Base-by-base conservation (phyloP, 73 alveolate species). In the Effrenium voratum region DNA sequence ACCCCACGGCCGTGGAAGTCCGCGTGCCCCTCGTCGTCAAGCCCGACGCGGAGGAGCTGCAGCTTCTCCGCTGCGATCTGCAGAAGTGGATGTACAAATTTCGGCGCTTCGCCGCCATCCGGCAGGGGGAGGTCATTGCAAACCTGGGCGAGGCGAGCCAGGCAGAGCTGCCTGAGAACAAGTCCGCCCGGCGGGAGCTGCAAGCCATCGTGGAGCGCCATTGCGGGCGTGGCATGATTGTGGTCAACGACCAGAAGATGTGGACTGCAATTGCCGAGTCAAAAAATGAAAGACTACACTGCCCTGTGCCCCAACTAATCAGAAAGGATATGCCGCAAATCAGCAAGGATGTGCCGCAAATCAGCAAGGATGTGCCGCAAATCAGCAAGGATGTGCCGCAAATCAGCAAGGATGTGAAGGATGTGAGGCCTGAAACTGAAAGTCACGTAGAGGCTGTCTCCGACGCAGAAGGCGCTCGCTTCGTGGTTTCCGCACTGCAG, bases 61-160 rank as follows among this genome's bases (percentile, higher is more conserved):
- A 90, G 57, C 41, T 66, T 72, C 87, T 90, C 15, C 97, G 97
- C 32, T 49, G 44, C 43, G 97, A 90, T 40, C 55, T 90, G 40
- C 97, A 90, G 97, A 75, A 90, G 97, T 90, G 97, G 97, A 90
- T 90, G 97, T 66, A 66, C 97, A 90, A 90, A 40, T 90, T 90
- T 30, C 70, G 97, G 44, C 12, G 87, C 44, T 90, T 90, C 34
- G 97, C 97, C 3, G 88, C 86, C 52, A 90, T 90, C 41, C 97
- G 86, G 22, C 97, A 66, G 10, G 97, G 87, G 86, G 97, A 66
- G 73, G 97, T 90, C 88, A 90, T 90, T 43, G 97, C 97, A 72
- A 90, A 90, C 36, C 57, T 90, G 77, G 97, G 97, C 32, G 87
- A 87, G 12, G 15, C 94, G 30, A 41, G 66, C 26, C 84, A 87